Conservation (phyloP, 2,329 filamentous ascomycete genomes). For the Juglanconis sp. region DNA sequence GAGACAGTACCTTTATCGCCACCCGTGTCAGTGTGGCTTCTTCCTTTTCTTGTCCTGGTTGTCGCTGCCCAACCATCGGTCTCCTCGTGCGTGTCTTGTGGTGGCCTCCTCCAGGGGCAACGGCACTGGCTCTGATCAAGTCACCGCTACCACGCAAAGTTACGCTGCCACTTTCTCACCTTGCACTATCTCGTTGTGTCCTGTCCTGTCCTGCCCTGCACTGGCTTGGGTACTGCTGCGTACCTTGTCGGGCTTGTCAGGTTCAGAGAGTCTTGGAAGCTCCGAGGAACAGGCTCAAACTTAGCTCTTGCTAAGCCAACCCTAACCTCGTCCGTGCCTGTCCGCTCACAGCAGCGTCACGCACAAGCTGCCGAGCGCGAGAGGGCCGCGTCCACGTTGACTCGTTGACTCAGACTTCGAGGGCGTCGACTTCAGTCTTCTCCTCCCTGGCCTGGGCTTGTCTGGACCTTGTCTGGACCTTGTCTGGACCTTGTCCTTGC, state of each 20-base stretch:
- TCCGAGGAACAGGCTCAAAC: background rate
- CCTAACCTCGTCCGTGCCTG: background rate
- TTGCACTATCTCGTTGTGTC: background rate
- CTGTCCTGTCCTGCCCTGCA: no score
- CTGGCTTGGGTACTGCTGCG: background rate
- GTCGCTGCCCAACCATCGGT: slow-evolving; percentile 38
- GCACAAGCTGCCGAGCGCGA: background rate
- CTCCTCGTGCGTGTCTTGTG: slow-evolving; percentile 21
- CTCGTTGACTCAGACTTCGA: background rate
- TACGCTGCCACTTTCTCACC: background rate
- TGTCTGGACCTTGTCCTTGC: background rate
- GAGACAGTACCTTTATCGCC: no score
- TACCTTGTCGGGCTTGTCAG: background rate
- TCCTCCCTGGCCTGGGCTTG: no score
- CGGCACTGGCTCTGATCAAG: background rate
- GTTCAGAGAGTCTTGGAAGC: background rate
- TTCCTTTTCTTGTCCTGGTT: slow-evolving; percentile 2
- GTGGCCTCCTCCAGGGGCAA: slow-evolving; percentile 2
- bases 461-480: background rate
- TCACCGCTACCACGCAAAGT: background rate
- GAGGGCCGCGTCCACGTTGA: background rate
- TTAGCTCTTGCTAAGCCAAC: background rate
- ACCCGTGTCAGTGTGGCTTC: background rate
- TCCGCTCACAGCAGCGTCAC: background rate
- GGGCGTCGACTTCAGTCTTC: no score